Evolutionary conservation across 2,329 filamentous ascomycete species (phyloP), one percentile per base, ranked within the genome.

Genomic region (Cladosporium velox): DNA sequence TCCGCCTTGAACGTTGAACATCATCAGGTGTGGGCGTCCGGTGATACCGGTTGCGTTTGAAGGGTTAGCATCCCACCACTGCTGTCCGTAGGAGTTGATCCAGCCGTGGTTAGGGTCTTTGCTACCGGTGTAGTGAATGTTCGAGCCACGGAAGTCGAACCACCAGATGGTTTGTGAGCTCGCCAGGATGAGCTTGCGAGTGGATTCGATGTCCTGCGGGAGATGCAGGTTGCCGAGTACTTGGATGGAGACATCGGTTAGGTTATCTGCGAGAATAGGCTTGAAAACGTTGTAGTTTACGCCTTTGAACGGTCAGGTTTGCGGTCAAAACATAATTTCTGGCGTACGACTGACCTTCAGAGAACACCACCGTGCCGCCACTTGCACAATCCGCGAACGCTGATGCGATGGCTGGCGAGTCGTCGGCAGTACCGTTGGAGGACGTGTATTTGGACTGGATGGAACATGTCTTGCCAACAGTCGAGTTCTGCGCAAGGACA

Each of bases 11-110:
- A 77, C 76, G 51, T 76, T 76, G 71, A 80, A 78, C 32, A 72
- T 73, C 71, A 81, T 75, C 11, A 82, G 71, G 67, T 81, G 79
- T 11, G 81, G 81, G 6, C 80, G 75, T 38, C 74, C 76, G 15
- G 72, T 70, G 14, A 78, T 73, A 11, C 80, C 80, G 26, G 79
- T 79, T 47, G 74, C 75, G 38, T 78, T 78, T 7, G 72, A 68
- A 2, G 76, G 75, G 67, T 81, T 82, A 7, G 76, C 74, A 62
- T 82, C 79, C 80, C 80, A 82, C 81, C 81, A 82, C 1, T 74
- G 73, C 69, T 82, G 80, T 28, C 80, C 80, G 60, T 82, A 79
- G 2, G 78, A 81, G 65, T 81, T 76, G 67, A 82, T 81, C 79
- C 80, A 82, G 63, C 80, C 79, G n/a, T 74, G 72, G 38, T 74